Conservation (phyloP, 495 filamentous ascomycete species). For the Hamigera avellanea region DNA sequence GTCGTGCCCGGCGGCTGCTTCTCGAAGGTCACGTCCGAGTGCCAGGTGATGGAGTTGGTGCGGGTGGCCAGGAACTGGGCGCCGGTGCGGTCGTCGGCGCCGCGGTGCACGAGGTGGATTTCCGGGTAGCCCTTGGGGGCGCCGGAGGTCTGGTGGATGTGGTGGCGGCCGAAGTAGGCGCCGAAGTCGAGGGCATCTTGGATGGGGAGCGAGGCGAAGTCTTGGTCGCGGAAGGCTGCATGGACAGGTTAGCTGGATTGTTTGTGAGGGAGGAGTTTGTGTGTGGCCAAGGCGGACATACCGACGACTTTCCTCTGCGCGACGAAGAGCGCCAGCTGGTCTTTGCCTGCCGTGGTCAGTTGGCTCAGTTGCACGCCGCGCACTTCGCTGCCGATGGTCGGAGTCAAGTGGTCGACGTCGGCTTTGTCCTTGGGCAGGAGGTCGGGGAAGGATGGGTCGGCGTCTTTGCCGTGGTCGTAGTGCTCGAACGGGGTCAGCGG, state of each 20-base stretch:
- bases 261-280: neutral
- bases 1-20: conserved; percentile 55
- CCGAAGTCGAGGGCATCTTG: conserved; percentile 42
- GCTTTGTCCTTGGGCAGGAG: conserved; percentile 33
- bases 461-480: conserved; percentile 37
- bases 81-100: conserved; percentile 37
- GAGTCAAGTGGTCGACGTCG: conserved; percentile 36
- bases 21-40: conserved; percentile 55
- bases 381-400: conserved; percentile 45
- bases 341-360: conserved; percentile 38
- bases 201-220: conserved; percentile 46
- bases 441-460: conserved; percentile 40
- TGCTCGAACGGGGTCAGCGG: conserved; percentile 33
- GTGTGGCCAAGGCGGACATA: conserved; percentile 12
- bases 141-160: conserved; percentile 52
- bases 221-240: conserved; percentile 48
- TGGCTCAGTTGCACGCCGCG: conserved; percentile 43
- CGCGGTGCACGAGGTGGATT: conserved; percentile 49
- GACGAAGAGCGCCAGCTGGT: conserved; percentile 46
- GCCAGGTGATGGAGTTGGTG: conserved; percentile 51
- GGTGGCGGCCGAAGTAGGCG: conserved; percentile 50
- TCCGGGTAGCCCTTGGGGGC: conserved; percentile 48
- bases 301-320: conserved; percentile 47
- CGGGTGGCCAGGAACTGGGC: conserved; percentile 39
- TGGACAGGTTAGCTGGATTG: neutral